Evolutionary conservation across 169 alveolate species (phyloP).

Genomic region (Plasmodium vivax): DNA sequence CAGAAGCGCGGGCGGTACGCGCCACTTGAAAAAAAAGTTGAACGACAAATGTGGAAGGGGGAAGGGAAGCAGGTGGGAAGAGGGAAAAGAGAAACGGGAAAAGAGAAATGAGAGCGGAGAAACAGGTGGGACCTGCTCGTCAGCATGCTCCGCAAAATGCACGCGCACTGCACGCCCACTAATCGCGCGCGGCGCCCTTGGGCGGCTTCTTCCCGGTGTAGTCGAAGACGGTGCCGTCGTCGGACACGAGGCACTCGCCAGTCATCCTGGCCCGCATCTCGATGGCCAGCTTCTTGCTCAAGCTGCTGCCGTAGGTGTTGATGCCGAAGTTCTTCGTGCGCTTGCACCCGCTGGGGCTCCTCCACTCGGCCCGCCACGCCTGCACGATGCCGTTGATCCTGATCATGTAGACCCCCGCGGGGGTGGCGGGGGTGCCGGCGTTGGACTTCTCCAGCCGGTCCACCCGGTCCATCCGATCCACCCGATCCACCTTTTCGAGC

Average conservation of each 20-base stretch:
- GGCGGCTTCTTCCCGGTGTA: constrained; percentile 14
- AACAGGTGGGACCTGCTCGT: too few species aligned
- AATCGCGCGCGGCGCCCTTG: background rate
- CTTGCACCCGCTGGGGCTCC: constrained; percentile 64
- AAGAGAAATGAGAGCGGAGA: background rate
- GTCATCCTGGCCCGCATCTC: constrained; percentile 74
- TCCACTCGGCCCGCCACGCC: constrained; percentile 77
- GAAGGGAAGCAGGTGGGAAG: too few species aligned
- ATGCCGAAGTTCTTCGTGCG: constrained; percentile 67
- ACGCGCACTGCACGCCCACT: too few species aligned
- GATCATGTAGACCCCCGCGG: constrained; percentile 72
- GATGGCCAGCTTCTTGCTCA: constrained; percentile 70
- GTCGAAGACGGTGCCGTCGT: constrained; percentile 73
- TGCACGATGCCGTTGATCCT: constrained; percentile 63
- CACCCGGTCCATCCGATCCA: background rate
- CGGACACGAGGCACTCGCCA: constrained; percentile 59
- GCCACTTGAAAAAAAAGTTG: background rate
- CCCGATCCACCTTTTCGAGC: background rate
- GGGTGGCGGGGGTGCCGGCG: background rate
- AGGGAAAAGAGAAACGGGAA: background rate
- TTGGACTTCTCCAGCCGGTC: background rate
- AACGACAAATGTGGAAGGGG: too few species aligned
- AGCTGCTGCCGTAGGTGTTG: constrained; percentile 53
- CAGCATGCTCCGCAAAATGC: too few species aligned
- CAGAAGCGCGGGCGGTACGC: background rate